Conservation (phyloP, 345 rosid genomes). For the Adansonia digitata region DNA sequence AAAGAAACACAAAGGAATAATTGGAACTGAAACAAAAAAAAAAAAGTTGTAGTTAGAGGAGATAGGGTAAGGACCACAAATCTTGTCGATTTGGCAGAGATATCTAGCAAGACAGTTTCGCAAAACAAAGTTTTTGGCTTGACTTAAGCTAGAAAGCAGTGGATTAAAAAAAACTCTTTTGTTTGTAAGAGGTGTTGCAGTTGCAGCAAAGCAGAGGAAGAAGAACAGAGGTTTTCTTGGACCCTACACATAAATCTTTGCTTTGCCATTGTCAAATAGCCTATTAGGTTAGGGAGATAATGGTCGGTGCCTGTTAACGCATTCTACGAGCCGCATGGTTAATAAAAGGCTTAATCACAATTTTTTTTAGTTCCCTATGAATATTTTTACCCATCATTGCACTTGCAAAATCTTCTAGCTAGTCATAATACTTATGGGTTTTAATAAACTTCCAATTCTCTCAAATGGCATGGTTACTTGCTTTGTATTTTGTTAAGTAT, state of each 20-base stretch:
- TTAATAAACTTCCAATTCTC: neutral
- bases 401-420: neutral
- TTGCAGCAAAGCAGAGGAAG: neutral
- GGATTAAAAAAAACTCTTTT: neutral
- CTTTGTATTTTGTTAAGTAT: neutral
- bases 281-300: neutral
- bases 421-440: neutral
- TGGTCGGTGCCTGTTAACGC: neutral
- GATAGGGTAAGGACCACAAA: neutral
- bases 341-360: neutral
- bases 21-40: too few relatives aligned
- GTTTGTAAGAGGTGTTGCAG: neutral
- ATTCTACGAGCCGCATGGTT: neutral
- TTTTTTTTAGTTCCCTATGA: neutral
- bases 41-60: too few relatives aligned
- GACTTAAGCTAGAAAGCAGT: neutral
- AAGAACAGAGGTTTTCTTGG: too few relatives aligned
- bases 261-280: too few relatives aligned
- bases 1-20: neutral
- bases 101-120: neutral
- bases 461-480: neutral
- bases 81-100: neutral
- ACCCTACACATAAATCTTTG: too few relatives aligned
- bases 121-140: neutral
- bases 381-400: slow-evolving; percentile 6